phyloP scores from a whole-genome alignment of 768 basidiomycete species.

The Termitomyces sp. region DNA sequence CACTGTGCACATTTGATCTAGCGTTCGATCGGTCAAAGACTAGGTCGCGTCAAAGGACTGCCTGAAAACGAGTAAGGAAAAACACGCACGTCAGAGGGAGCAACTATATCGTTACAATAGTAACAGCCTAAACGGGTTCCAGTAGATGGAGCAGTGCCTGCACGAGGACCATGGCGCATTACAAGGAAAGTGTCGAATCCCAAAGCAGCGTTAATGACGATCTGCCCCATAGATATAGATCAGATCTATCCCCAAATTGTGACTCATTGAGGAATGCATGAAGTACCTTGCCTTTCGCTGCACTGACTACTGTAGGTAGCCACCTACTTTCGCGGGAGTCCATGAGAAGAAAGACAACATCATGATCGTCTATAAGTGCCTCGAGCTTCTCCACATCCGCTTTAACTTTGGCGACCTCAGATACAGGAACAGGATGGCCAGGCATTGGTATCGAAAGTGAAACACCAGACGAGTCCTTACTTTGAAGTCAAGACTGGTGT shows the following conservation, averaged over 20 bases:
- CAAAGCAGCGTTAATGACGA: slow-evolving; percentile 90
- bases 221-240: slow-evolving; percentile 33
- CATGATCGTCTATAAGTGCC: slow-evolving; percentile 75
- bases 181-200: slow-evolving; percentile 97
- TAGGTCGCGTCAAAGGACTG: background rate
- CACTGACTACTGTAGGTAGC: slow-evolving; percentile 88
- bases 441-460: slow-evolving; percentile 92
- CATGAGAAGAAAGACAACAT: slow-evolving; percentile 92
- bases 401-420: slow-evolving; percentile 48
- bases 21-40: slow-evolving; percentile 72
- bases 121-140: slow-evolving; percentile 75
- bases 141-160: slow-evolving; percentile 22
- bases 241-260: background rate
- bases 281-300: slow-evolving; percentile 79
- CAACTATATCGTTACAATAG: slow-evolving; percentile 97
- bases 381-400: slow-evolving; percentile 73
- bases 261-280: background rate
- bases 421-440: slow-evolving; percentile 76
- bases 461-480: slow-evolving; percentile 78
- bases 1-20: slow-evolving; percentile 99
- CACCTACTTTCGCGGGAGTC: slow-evolving; percentile 97
- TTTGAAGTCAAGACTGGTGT: background rate
- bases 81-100: slow-evolving; percentile 76
- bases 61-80: background rate
- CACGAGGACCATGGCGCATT: slow-evolving; percentile 87